These are phyloP conservation scores for Talaromyces funiculosus DNA, from an alignment of 2,329 filamentous ascomycete genomes.

Conservation along the genomic window DNA sequence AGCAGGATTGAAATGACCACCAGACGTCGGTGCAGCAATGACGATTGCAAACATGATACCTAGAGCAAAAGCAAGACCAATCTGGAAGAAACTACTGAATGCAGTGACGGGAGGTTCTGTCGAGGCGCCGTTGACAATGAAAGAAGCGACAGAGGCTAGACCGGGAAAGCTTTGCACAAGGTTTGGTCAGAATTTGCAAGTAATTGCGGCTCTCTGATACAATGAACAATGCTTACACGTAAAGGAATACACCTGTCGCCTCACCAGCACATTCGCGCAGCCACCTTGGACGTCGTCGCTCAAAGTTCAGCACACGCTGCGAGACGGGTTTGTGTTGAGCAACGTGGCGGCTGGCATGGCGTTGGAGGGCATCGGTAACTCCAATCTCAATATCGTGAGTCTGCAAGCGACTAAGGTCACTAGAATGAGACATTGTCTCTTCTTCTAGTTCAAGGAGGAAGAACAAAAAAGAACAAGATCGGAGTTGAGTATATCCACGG, in stretches of 20 bases:
- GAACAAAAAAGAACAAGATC: not conserved
- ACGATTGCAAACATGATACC: conserved; percentile 58
- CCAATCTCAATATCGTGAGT: conserved; percentile 41
- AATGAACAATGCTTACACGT: conserved; percentile 33
- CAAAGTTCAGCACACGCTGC: conserved; percentile 51
- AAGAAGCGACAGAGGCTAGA: conserved; percentile 49
- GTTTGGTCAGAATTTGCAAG: not conserved
- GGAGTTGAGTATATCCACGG: not conserved
- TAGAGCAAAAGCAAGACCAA: conserved; percentile 52
- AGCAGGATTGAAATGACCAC: conserved; percentile 53
- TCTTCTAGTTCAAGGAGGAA: not conserved
- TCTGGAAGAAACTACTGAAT: conserved; percentile 51
- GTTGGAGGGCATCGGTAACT: conserved; percentile 49
- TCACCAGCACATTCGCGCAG: conserved; percentile 53
- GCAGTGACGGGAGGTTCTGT: conserved; percentile 28
- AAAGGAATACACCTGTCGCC: conserved; percentile 54
- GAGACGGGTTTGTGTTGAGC: conserved; percentile 45
- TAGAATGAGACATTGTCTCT: conserved; percentile 4
- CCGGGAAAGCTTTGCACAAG: conserved; percentile 39
- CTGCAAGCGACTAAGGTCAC: not conserved
- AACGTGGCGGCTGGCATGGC: conserved; percentile 47
- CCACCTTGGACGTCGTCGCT: conserved; percentile 49
- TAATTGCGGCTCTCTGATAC: not conserved
- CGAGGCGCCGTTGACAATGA: conserved; percentile 42
- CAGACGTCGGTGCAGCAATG: conserved; percentile 49